A percentile compares a stretch with the other conserved stretches of the same genome.
These are phyloP conservation scores for Aspergillus kassunensis DNA, from an alignment of 495 filamentous ascomycete species.

Conservation along the genomic window DNA sequence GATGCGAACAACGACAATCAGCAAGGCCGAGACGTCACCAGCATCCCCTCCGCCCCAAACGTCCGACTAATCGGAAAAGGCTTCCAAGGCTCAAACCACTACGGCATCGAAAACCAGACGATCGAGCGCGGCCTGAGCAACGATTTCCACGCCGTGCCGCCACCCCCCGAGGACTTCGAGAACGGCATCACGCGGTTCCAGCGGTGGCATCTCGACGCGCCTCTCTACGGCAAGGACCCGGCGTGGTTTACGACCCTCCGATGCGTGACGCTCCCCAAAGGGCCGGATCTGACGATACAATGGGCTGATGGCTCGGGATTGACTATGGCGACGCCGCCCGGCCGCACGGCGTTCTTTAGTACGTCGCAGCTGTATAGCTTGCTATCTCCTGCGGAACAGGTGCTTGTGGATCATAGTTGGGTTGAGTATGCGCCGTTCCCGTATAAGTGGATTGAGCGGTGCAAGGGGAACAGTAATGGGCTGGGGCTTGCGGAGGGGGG, in stretches of 20 bases:
- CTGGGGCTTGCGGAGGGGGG: not conserved
- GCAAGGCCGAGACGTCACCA: conserved; percentile 7
- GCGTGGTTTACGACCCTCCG: conserved; percentile 6
- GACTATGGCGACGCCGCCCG: not conserved
- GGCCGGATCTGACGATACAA: conserved; percentile 1
- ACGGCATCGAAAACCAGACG: conserved; percentile 3
- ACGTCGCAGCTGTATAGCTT: conserved; percentile 5
- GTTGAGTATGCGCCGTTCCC: conserved; percentile 2
- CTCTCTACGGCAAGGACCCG: conserved; percentile 2
- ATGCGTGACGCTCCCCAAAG: conserved; percentile 1
- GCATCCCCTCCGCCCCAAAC: not conserved
- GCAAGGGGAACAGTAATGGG: conserved; percentile 4
- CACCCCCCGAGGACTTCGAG: not conserved
- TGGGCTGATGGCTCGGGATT: not conserved
- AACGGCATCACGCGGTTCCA: conserved; percentile 9
- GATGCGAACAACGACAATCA: too few relatives aligned
- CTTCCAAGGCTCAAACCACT: conserved; percentile 5
- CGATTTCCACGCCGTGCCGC: conserved; percentile 4
- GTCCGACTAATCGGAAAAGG: conserved; percentile 7
- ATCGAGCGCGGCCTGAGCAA: conserved; percentile 6
- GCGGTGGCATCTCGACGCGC: conserved; percentile 5
- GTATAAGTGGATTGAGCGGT: conserved; percentile 5
- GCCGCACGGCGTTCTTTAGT: conserved; percentile 1
- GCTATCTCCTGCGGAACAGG: not conserved
- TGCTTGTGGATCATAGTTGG: conserved; percentile 1